Percentiles rank a stretch among this genome's conserved stretches.
Evolutionary conservation across 2,329 filamentous ascomycete species (phyloP).

Genomic region (Hypocreales sp.): DNA sequence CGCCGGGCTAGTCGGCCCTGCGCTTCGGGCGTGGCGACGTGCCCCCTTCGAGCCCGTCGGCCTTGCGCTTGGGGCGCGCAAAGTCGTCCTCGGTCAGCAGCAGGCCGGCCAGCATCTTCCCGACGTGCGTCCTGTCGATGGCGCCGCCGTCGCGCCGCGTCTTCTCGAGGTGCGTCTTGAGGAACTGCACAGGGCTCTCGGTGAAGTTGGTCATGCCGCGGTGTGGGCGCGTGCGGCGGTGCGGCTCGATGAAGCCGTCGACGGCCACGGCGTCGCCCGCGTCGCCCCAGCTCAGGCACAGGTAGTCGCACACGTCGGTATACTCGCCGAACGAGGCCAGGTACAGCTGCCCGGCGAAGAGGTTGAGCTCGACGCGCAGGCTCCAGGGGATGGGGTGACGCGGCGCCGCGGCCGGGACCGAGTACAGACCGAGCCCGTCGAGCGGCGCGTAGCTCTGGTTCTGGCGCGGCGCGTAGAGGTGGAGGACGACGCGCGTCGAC

Average conservation of each 20-base stretch:
- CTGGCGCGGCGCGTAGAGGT: slow-evolving; percentile 32
- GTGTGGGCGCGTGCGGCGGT: not conserved
- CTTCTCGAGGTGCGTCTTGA: slow-evolving; percentile 18
- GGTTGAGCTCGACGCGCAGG: slow-evolving; percentile 35
- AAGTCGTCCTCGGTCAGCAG: slow-evolving; percentile 10
- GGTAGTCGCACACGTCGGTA: slow-evolving; percentile 26
- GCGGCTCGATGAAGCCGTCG: slow-evolving; percentile 18
- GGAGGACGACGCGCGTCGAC: slow-evolving; percentile 22
- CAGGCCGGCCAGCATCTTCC: slow-evolving; percentile 18
- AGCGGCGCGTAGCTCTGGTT: slow-evolving; percentile 1
- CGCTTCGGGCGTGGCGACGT: too few relatives aligned
- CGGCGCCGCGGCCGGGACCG: not conserved
- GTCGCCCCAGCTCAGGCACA: slow-evolving; percentile 28
- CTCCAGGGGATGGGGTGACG: slow-evolving; percentile 1
- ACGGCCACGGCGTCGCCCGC: slow-evolving; percentile 4
- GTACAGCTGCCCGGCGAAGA: slow-evolving; percentile 57
- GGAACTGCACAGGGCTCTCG: slow-evolving; percentile 20
- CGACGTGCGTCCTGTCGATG: slow-evolving; percentile 26
- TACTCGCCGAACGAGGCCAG: slow-evolving; percentile 40
- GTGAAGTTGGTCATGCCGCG: slow-evolving; percentile 10
- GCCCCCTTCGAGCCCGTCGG: not conserved
- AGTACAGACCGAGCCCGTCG: slow-evolving; percentile 1
- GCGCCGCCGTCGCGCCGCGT: slow-evolving; percentile 20
- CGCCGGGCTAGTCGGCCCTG: too few relatives aligned
- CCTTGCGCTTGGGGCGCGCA: slow-evolving; percentile 1